Conservation (phyloP, 2,329 filamentous ascomycete species). For the Lecanosticta acicola region DNA sequence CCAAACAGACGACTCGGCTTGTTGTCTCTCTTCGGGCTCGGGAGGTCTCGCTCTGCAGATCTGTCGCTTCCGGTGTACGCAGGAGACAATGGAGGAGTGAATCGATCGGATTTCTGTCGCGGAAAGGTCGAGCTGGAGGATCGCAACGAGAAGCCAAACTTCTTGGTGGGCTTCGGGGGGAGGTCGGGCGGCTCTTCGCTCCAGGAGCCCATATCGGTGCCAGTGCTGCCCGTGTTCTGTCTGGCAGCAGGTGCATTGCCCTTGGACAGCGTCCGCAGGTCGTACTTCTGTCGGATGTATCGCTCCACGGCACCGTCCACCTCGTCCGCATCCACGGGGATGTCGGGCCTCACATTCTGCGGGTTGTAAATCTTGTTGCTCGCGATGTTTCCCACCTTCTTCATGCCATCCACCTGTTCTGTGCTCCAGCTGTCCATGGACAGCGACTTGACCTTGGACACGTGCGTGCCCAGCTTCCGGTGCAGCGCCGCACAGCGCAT, state of each 20-base stretch:
- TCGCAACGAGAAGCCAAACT: slow-evolving; percentile 60
- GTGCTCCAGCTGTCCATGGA: slow-evolving; percentile 97
- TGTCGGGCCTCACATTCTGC: slow-evolving; percentile 70
- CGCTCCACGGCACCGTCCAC: slow-evolving; percentile 91
- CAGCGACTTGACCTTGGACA: slow-evolving; percentile 97
- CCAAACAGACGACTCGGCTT: slow-evolving; percentile 48
- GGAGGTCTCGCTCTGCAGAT: slow-evolving; percentile 13
- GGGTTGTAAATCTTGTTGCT: slow-evolving; percentile 91
- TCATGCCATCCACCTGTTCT: slow-evolving; percentile 99
- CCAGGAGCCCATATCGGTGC: slow-evolving; percentile 38
- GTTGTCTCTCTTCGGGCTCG: slow-evolving; percentile 37
- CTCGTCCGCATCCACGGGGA: slow-evolving; percentile 87
- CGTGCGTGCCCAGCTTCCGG: slow-evolving; percentile 93
- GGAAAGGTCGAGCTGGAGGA: slow-evolving; percentile 65
- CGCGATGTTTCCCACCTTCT: slow-evolving; percentile 74
- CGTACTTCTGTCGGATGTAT: slow-evolving; percentile 92
- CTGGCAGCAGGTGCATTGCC: slow-evolving; percentile 34
- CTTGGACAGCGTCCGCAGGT: slow-evolving; percentile 51
- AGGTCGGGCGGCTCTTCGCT: slow-evolving; percentile 54
- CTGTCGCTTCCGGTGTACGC: slow-evolving; percentile 26
- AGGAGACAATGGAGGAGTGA: slow-evolving; percentile 34
- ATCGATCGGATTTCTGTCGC: slow-evolving; percentile 47
- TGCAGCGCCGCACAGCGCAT: slow-evolving; percentile 96
- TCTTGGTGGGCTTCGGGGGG: slow-evolving; percentile 55
- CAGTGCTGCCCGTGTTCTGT: slow-evolving; percentile 53